A percentile compares a stretch with the other conserved stretches of the same genome.
Evolutionary conservation across 1,139 yeast species (phyloP).

Genomic region (Blastobotrys proliferans): DNA sequence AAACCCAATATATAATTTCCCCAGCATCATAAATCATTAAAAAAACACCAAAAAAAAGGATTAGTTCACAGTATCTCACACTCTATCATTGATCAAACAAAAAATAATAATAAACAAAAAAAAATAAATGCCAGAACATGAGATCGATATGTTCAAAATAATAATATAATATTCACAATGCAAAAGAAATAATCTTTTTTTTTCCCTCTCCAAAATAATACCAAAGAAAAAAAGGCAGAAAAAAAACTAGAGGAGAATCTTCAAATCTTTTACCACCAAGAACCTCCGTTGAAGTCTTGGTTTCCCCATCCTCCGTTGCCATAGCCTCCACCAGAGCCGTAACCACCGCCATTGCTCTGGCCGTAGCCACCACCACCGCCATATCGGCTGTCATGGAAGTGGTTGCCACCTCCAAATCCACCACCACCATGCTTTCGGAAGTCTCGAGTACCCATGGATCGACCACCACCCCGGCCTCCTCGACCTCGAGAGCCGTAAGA

Average conservation of each 20-base stretch:
- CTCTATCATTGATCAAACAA: too few species aligned
- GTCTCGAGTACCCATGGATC: slow-evolving; percentile 34
- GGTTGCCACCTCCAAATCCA: slow-evolving; percentile 26
- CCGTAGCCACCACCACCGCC: slow-evolving; percentile 32
- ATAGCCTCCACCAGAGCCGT: slow-evolving; percentile 29
- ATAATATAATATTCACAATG: not conserved
- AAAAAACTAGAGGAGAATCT: slow-evolving; percentile 3
- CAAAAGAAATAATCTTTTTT: slow-evolving; percentile 1
- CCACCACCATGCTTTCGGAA: slow-evolving; percentile 37
- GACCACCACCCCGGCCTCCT: slow-evolving; percentile 45
- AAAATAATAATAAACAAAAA: too few species aligned
- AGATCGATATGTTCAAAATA: too few species aligned
- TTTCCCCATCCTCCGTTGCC: slow-evolving; percentile 15
- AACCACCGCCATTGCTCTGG: slow-evolving; percentile 35
- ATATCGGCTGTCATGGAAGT: slow-evolving; percentile 29
- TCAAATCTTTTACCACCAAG: slow-evolving; percentile 13
- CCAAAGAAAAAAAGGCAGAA: not conserved
- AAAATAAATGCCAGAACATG: slow-evolving; percentile 1
- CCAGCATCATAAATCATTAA: too few species aligned
- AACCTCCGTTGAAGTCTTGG: slow-evolving; percentile 5
- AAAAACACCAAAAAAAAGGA: too few species aligned
- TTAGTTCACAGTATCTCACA: too few species aligned
- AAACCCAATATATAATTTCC: too few species aligned
- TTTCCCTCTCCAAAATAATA: not conserved
- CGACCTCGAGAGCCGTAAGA: slow-evolving; percentile 56